phyloP scores from a whole-genome alignment of 2,329 filamentous ascomycete species.

The Beauveria pseudobassiana region DNA sequence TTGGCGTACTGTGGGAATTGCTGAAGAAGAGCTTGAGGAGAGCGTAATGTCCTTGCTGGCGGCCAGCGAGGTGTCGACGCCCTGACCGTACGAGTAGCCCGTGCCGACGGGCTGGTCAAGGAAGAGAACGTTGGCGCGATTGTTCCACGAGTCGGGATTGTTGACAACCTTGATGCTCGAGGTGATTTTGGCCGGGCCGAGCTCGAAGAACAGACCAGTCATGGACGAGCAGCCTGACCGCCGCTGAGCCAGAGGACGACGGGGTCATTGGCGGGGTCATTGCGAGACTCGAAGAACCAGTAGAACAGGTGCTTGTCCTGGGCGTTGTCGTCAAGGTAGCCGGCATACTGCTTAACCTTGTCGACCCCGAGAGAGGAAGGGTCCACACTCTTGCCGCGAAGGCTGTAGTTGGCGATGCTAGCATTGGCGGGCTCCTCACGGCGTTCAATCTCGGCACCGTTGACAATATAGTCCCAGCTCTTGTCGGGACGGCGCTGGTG shows the following conservation, averaged over 20 bases:
- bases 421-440: conserved; percentile 65
- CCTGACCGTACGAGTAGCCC: conserved; percentile 92
- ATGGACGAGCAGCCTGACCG: conserved; percentile 92
- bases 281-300: conserved; percentile 99
- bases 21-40: conserved; percentile 97
- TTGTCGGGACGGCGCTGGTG: conserved; percentile 61
- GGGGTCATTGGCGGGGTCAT: conserved; percentile 93
- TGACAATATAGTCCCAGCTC: conserved; percentile 87
- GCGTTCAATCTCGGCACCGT: conserved; percentile 75
- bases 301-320: conserved; percentile 98
- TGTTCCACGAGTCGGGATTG: conserved; percentile 93
- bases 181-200: conserved; percentile 80
- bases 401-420: conserved; percentile 74
- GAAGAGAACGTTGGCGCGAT: conserved; percentile 97
- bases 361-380: conserved; percentile 79
- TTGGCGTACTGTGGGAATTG: conserved; percentile 93
- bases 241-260: conserved; percentile 94
- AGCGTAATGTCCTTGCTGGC: conserved; percentile 98
- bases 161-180: conserved; percentile 73
- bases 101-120: conserved; percentile 98
- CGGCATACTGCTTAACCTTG: conserved; percentile 94
- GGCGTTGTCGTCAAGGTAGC: conserved; percentile 93
- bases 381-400: conserved; percentile 87
- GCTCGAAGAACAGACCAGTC: conserved; percentile 94
- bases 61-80: conserved; percentile 87